These are phyloP conservation scores for Entomortierella chlamydospora DNA, from an alignment of 192 early-diverging fungal species.

Conservation along the genomic window DNA sequence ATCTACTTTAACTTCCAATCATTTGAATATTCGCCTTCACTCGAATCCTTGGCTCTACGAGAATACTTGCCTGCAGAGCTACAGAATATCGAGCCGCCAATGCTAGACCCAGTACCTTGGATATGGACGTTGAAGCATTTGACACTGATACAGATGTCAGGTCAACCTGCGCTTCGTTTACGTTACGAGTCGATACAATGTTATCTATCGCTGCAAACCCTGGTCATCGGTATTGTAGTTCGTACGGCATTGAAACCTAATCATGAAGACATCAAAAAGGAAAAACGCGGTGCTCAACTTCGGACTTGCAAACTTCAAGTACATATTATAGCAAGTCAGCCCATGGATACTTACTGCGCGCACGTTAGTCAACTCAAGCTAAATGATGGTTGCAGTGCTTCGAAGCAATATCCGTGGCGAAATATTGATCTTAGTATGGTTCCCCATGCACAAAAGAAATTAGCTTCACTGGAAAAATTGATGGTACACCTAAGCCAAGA, in stretches of 20 bases:
- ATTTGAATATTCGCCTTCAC: constrained; percentile 4
- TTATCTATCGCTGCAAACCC: not conserved
- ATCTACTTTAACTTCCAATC: constrained; percentile 1
- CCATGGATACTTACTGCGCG: constrained; percentile 16
- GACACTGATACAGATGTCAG: constrained; percentile 6
- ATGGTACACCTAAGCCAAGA: not conserved
- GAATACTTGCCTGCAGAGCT: not conserved
- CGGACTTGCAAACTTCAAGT: constrained; percentile 8
- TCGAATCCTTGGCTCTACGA: constrained; percentile 8
- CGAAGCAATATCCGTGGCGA: not conserved
- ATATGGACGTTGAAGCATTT: constrained; percentile 20
- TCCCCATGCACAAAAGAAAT: not conserved
- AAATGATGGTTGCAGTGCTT: not conserved
- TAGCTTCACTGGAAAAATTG: not conserved
- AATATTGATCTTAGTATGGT: constrained; percentile 4
- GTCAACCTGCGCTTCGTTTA: constrained; percentile 10
- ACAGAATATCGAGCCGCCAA: not conserved
- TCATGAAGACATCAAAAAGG: not conserved
- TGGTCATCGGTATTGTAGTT: constrained; percentile 2
- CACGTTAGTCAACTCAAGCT: constrained; percentile 10
- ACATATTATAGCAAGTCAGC: not conserved
- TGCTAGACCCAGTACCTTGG: not conserved
- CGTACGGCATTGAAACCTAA: not conserved
- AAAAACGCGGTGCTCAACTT: not conserved
- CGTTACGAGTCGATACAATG: constrained; percentile 18